Evolutionary conservation across 2,329 filamentous ascomycete species (phyloP).

Genomic region (Arachnomyces sp.): DNA sequence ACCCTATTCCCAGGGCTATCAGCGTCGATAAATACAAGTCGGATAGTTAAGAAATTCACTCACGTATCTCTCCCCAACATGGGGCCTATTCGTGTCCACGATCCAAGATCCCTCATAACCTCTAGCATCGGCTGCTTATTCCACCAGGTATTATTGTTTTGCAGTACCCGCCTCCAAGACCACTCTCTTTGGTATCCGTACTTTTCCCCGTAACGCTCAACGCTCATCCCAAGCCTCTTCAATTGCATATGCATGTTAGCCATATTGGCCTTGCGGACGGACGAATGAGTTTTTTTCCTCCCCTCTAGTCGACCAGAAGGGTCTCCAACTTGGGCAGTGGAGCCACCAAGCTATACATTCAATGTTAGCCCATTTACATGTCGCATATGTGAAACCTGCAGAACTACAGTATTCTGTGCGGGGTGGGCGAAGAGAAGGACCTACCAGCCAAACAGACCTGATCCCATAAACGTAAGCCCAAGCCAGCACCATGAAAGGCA

Average conservation of each 20-base stretch:
- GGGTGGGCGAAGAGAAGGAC: slow-evolving; percentile 10
- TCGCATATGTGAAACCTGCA: no score
- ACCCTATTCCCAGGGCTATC: slow-evolving; percentile 42
- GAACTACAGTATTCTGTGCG: slow-evolving; percentile 7
- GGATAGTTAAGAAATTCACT: slow-evolving; percentile 32
- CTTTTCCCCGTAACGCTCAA: slow-evolving; percentile 55
- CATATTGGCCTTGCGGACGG: slow-evolving; percentile 38
- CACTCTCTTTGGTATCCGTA: slow-evolving; percentile 57
- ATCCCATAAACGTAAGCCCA: slow-evolving; percentile 44
- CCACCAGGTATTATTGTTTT: slow-evolving; percentile 83
- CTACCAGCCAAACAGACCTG: slow-evolving; percentile 37
- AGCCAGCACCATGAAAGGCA: slow-evolving; percentile 43
- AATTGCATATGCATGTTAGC: slow-evolving; percentile 42
- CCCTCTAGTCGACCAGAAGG: slow-evolving; percentile 37
- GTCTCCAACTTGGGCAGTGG: slow-evolving; percentile 40
- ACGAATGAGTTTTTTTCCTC: slow-evolving; percentile 29
- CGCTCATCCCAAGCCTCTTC: slow-evolving; percentile 63
- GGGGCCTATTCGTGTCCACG: slow-evolving; percentile 65
- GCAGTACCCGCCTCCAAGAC: slow-evolving; percentile 58
- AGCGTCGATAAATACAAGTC: background rate
- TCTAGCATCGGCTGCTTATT: slow-evolving; percentile 63
- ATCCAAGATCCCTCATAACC: slow-evolving; percentile 65
- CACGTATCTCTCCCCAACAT: slow-evolving; percentile 85
- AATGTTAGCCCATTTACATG: slow-evolving; percentile 9
- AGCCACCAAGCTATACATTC: slow-evolving; percentile 34